Evolutionary conservation across 257 asterid species (phyloP).

Genomic region (Solanum bulbocastanum): DNA sequence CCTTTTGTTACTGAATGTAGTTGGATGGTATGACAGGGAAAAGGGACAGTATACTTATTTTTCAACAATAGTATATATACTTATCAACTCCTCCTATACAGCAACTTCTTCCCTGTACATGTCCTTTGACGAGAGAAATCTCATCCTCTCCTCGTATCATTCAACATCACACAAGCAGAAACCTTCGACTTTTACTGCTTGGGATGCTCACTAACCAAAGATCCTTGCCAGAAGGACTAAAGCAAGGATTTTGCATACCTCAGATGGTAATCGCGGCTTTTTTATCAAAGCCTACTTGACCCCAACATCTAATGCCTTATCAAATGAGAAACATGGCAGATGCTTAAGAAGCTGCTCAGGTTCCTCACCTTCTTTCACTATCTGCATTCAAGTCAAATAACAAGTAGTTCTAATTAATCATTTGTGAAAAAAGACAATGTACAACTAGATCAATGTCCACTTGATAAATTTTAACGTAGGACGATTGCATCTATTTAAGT

Average conservation of each 20-base stretch:
- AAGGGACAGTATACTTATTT: background rate
- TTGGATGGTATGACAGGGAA: background rate
- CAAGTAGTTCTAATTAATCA: background rate
- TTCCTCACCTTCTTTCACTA: slow-evolving; percentile 42
- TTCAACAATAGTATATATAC: slow-evolving; percentile 4
- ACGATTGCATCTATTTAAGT: background rate
- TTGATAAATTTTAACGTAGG: background rate
- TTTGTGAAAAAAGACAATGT: background rate
- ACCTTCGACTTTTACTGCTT: slow-evolving; percentile 10
- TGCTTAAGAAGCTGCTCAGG: slow-evolving; percentile 33
- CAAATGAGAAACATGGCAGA: slow-evolving; percentile 23
- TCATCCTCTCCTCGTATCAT: background rate
- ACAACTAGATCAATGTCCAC: background rate
- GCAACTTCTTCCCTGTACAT: slow-evolving; percentile 24
- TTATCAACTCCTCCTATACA: slow-evolving; percentile 1
- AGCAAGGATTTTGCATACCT: background rate
- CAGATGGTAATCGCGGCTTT: background rate
- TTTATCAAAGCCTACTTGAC: slow-evolving; percentile 6
- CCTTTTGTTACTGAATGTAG: slow-evolving; percentile 3
- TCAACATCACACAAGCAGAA: slow-evolving; percentile 39
- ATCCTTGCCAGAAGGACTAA: background rate
- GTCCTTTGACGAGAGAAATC: background rate
- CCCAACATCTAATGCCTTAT: slow-evolving; percentile 20
- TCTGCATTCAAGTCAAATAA: slow-evolving; percentile 18
- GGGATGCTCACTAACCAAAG: slow-evolving; percentile 27